Evolutionary conservation across 1,284 basidiomycete genomes (phyloP), one percentile per base, ranked within the genome.

Genomic region (Pholiota adiposa): DNA sequence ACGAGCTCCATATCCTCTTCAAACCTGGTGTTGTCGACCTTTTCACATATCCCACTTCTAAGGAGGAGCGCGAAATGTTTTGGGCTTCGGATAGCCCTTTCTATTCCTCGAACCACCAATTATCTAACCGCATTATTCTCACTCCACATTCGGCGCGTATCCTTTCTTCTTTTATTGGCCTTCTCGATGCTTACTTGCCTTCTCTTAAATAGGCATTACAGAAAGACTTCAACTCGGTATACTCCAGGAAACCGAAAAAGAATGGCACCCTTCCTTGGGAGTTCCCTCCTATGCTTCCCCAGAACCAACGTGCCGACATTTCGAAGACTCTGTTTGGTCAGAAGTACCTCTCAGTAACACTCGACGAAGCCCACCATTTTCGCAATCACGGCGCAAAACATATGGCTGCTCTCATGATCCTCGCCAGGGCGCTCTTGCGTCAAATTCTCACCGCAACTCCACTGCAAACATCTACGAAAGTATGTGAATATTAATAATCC

Each of bases 381-480:
- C 51, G 61, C 0, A 65, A 65, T 14, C 4, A 29, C 0, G 61
- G 61, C 1, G 8, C 36, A 0, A 51, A 57, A 18, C 65, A 63
- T 9, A 16, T 23, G 0, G 49, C 58, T 1, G 46, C 54, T 4
- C 36, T 63, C 4, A 8, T 23, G 1, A 51, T 65, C 31, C n/a
- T 63, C 2, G 34, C 57, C 0, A 43, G 54, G 14, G 12, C 49
- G 0, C 5, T 36, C 0, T n/a, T 59, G 0, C 53, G 51, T 0
- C 25, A 62, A 0, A 12, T 51, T 2, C 29, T 63, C 21, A 62
- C 60, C 2, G 65, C 60, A 0, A 66, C 63, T 21, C 63, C 65
- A 1, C 56, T 66, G 3, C 69, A 71, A 18, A 77, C 75, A 1
- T 63, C 67, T 0, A 65, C 69, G 0, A 71, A 69, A 60, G 75